Evolutionary conservation across 2,329 filamentous ascomycete species (phyloP).

Genomic region (Teratosphaeria viscida): DNA sequence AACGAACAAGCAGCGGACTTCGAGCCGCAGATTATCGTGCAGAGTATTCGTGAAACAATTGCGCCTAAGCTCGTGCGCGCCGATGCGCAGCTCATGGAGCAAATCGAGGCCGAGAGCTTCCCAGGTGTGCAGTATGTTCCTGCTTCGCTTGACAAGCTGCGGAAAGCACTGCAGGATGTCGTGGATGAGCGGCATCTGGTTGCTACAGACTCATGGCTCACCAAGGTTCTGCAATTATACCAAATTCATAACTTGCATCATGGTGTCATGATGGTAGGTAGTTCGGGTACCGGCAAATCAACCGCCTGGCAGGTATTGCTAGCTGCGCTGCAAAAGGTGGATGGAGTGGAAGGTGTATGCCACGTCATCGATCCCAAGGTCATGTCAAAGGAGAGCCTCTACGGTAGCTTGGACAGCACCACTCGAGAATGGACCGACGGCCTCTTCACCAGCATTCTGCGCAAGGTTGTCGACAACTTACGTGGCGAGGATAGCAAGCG

Average conservation of each 20-base stretch:
- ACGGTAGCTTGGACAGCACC: constrained; percentile 89
- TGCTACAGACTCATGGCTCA: constrained; percentile 91
- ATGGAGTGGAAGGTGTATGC: constrained; percentile 84
- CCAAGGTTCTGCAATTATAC: constrained; percentile 90
- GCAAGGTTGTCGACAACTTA: constrained; percentile 97
- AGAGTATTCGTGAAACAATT: constrained; percentile 96
- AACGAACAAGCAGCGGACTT: constrained; percentile 50
- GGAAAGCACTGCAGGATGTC: constrained; percentile 69
- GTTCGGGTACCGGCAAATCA: constrained; percentile 95
- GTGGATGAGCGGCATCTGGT: constrained; percentile 79
- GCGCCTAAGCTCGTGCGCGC: constrained; percentile 90
- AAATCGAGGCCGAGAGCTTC: constrained; percentile 78
- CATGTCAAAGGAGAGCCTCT: constrained; percentile 97
- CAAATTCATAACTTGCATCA: constrained; percentile 98
- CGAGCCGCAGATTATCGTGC: constrained; percentile 95
- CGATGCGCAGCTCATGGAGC: constrained; percentile 79
- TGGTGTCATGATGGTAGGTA: constrained; percentile 99
- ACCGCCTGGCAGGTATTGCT: constrained; percentile 87
- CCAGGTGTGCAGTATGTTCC: constrained; percentile 88
- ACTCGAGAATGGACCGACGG: constrained; percentile 99
- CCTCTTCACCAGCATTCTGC: constrained; percentile 91
- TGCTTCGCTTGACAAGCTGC: constrained; percentile 69
- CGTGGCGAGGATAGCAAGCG: constrained; percentile 93
- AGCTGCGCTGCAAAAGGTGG: constrained; percentile 80
- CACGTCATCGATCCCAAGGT: constrained; percentile 99